A percentile compares a stretch with the other conserved stretches of the same genome.
Evolutionary conservation across 768 basidiomycete species (phyloP).

Genomic region (Coprinellus micaceus): DNA sequence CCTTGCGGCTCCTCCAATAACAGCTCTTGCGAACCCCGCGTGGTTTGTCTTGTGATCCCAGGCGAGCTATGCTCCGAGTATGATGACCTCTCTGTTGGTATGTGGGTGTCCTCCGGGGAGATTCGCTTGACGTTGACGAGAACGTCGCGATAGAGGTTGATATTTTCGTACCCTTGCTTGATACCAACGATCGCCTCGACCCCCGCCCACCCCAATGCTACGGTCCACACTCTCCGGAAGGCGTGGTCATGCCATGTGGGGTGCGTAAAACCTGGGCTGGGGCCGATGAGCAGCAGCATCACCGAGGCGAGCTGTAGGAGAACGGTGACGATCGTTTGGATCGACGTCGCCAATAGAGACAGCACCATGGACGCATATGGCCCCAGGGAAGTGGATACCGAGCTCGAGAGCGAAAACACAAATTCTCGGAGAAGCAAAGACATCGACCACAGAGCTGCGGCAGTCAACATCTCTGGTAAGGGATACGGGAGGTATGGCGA

Average conservation of each 20-base stretch:
- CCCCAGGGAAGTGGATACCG: conserved; percentile 49
- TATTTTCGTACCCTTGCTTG: conserved; percentile 66
- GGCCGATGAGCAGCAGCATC: conserved; percentile 8
- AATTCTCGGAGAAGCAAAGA: conserved; percentile 49
- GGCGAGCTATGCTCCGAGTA: too few relatives aligned
- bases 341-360: conserved; percentile 20
- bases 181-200: conserved; percentile 66
- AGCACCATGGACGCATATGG: conserved; percentile 44
- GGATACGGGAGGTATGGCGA: conserved; percentile 52
- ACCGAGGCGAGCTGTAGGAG: conserved; percentile 29
- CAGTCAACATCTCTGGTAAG: conserved; percentile 59
- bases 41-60: neutral
- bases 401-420: conserved; percentile 37
- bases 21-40: neutral
- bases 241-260: conserved; percentile 55
- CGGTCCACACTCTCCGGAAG: conserved; percentile 73
- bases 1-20: neutral
- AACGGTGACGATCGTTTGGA: conserved; percentile 50
- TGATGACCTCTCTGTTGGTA: neutral
- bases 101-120: neutral
- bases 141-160: conserved; percentile 65
- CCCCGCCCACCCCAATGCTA: conserved; percentile 71
- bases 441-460: conserved; percentile 59
- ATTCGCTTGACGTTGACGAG: conserved; percentile 44
- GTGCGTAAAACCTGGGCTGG: conserved; percentile 21